Evolutionary conservation across 2,329 filamentous ascomycete species (phyloP), one percentile per base, ranked within the genome.

Genomic region (Exophiala calicioides): DNA sequence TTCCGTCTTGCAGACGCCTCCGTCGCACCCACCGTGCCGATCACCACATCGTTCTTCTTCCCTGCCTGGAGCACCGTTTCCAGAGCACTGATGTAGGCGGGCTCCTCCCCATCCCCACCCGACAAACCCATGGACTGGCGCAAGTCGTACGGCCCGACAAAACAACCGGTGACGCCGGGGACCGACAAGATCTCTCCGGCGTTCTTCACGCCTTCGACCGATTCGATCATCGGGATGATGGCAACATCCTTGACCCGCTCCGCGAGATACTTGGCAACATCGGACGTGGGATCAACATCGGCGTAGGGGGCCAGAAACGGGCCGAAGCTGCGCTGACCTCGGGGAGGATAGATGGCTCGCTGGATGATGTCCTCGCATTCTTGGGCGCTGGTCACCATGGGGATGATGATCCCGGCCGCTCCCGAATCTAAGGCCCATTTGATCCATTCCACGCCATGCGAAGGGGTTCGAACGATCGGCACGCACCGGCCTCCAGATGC

Each of bases 361-460:
- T 40, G 6, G 13, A 40, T 15, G n/a, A 40, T 40, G 5, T 27
- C 5, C 37, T 40, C 37, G 15, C 10, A 29, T 15, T 27, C 13
- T 9, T 26, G 15, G 10, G 21, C 21, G 13, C 7, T 16, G 7
- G 16, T 12, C n/a, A 40, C 37, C 3, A 40, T 29, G 13, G 37
- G 37, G 10, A 40, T 75, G 16, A 81, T 65, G 23, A 82, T 71
- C 21, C 77, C 79, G 58, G 81, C 78, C 7, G 79, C 78, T 27
- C 79, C 79, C 33, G 76, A 66, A 56, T 82, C 79, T 32, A 82
- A 68, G 5, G 79, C 79, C 41, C 78, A 68, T 61, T 82, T 81
- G 49, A 81, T 76, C 77, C 80, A 79, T 76, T 77, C 81, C 41
- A 73, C 68, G 63, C 81, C 77, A 43, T 78, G 78, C 19, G 75